Evolutionary conservation across 352 stramenopile species (phyloP), one percentile per base, ranked within the genome.

Genomic region (Pythium plurisporium): DNA sequence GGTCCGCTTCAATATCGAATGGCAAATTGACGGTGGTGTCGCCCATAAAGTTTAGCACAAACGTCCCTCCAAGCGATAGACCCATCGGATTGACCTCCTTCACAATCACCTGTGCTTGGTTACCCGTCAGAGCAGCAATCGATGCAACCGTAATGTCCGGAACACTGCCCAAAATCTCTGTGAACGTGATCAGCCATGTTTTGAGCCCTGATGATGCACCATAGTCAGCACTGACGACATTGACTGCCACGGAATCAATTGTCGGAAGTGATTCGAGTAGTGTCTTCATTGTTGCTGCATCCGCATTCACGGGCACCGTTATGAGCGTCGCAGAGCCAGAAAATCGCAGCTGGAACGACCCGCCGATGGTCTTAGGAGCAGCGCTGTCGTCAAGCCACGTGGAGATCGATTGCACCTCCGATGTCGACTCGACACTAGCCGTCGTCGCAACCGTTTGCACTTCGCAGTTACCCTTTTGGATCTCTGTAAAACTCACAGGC

Each of bases 361-460:
- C 89, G 8, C 72, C 68, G 15, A 91, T 65, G 0, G 62, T 61
- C 0, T 33, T 73, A 0, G 69, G 59, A 0, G 62, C 36, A 8
- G 48, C 70, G 1, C 65, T 72, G 33, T 74, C 63, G 42, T 86
- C 81, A 9, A 89, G 55, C 76, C 74, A 87, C 40, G 93, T 89
- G 5, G 70, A 79, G 31, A 98, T 85, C 0, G 72, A 86, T 64
- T 97, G 87, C 6, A 98, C 76, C 52, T 98, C 90, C 0, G 89
- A 69, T 3, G 87, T 85, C 33, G 96, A 98, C 42, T 92, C 82
- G 5, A 91, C 76, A 45, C 97, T 96, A 7, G 86, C 77, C 17
- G 89, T 94, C 12, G 93, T 89, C 2, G 85, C 89, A 31, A 99
- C 81, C 0, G 89, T 98, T 75, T 99, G 96, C 6, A 99, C 79